Conservation (phyloP, 371 early-diverging fungal species). For the Lichtheimia ramosa region DNA sequence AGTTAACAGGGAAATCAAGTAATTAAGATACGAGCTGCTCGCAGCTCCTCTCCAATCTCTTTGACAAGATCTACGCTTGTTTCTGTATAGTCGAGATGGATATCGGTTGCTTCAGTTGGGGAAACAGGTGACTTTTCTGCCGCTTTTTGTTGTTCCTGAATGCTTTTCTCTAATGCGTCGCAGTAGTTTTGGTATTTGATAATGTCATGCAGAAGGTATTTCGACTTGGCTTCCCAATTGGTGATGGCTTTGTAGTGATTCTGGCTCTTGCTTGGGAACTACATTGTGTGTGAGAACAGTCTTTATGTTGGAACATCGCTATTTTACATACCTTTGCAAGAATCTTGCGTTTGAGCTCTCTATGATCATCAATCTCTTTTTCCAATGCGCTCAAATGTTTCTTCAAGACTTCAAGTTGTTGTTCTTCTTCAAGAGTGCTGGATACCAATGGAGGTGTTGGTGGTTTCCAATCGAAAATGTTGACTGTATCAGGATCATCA, state of each 20-base stretch:
- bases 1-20: not conserved
- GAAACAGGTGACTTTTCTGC: constrained; percentile 3
- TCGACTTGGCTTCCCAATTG: constrained; percentile 88
- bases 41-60: constrained; percentile 37
- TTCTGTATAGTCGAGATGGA: constrained; percentile 12
- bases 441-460: constrained; percentile 37
- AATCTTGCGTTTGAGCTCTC: constrained; percentile 41
- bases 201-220: constrained; percentile 83
- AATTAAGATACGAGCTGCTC: constrained; percentile 4
- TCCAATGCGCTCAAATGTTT: constrained; percentile 33
- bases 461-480: constrained; percentile 42
- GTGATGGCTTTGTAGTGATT: constrained; percentile 67
- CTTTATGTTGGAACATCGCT: too few relatives aligned
- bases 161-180: constrained; percentile 68
- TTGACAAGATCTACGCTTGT: constrained; percentile 29
- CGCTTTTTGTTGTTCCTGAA: constrained; percentile 8
- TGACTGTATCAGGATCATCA: constrained; percentile 30
- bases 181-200: constrained; percentile 89
- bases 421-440: constrained; percentile 36
- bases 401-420: constrained; percentile 30
- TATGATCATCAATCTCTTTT: constrained; percentile 40
- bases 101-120: constrained; percentile 21
- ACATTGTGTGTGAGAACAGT: not conserved
- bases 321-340: constrained; percentile 25
- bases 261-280: constrained; percentile 60